These are phyloP conservation scores for Curvularia eragrostidis DNA, from an alignment of 2,329 filamentous ascomycete species.

Conservation along the genomic window DNA sequence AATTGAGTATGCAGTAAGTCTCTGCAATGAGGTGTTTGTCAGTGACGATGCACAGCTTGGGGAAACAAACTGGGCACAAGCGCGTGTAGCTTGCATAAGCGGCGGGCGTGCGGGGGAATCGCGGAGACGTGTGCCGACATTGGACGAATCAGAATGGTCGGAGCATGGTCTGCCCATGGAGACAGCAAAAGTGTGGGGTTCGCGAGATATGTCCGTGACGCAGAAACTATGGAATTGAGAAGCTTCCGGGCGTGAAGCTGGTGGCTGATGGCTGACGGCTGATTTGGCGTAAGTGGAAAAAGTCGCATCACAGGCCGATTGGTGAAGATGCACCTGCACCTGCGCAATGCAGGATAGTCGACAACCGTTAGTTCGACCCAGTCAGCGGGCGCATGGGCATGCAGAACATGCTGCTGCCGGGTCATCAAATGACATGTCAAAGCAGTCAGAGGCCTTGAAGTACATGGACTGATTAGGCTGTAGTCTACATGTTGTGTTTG, in stretches of 20 bases:
- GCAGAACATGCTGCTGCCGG: neutral
- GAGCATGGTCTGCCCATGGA: neutral
- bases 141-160: conserved; percentile 23
- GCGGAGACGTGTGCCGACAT: conserved; percentile 28
- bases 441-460: neutral
- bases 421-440: neutral
- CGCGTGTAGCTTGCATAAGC: conserved; percentile 18
- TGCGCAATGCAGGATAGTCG: conserved; percentile 1
- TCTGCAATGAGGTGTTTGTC: conserved; percentile 20
- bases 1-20: neutral
- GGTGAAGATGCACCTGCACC: neutral
- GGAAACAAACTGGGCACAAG: conserved; percentile 5
- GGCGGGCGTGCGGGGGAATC: conserved; percentile 15
- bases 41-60: conserved; percentile 25
- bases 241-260: conserved; percentile 18
- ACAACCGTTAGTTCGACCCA: neutral
- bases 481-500: neutral
- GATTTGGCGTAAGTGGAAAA: neutral
- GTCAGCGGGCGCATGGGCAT: neutral
- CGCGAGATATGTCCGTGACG: neutral
- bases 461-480: neutral
- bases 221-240: neutral
- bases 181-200: conserved; percentile 1
- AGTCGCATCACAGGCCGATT: neutral
- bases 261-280: neutral